Evolutionary conservation across 139 green algal species (phyloP).

Genomic region (Volvox africanus): DNA sequence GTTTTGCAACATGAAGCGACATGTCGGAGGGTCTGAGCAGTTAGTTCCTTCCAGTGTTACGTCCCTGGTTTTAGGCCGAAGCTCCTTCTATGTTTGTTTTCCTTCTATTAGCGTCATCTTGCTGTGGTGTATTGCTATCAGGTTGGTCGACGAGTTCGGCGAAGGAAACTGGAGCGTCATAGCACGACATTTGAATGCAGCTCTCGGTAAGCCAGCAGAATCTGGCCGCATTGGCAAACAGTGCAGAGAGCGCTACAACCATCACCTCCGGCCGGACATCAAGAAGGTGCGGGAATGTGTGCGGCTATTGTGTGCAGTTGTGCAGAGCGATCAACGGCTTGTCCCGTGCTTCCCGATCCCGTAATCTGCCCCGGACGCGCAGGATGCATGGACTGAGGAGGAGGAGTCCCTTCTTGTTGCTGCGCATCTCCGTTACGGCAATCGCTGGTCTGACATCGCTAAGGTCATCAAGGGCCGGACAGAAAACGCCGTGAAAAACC

Average conservation of each 20-base stretch:
- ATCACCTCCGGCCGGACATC: conserved; percentile 84
- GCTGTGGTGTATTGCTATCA: conserved; percentile 33
- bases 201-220: conserved; percentile 58
- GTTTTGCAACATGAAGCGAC: not conserved
- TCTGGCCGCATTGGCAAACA: conserved; percentile 86
- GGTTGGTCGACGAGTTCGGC: conserved; percentile 77
- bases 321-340: not conserved
- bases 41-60: not conserved
- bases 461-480: conserved; percentile 57
- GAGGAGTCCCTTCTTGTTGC: conserved; percentile 60
- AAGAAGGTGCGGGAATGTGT: conserved; percentile 58
- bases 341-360: not conserved
- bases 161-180: conserved; percentile 82
- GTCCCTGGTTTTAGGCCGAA: not conserved
- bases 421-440: conserved; percentile 54
- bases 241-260: conserved; percentile 77
- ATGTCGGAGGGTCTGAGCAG: conserved; percentile 5
- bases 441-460: conserved; percentile 67
- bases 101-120: too few species aligned
- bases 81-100: not conserved
- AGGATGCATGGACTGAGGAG: conserved; percentile 75
- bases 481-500: conserved; percentile 86
- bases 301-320: not conserved
- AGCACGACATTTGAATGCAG: conserved; percentile 63
- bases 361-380: too few species aligned